Percentiles rank a stretch among this genome's conserved stretches.
Conservation (phyloP, 108 stramenopile species). For the Cyclotella choctawhatcheeana region DNA sequence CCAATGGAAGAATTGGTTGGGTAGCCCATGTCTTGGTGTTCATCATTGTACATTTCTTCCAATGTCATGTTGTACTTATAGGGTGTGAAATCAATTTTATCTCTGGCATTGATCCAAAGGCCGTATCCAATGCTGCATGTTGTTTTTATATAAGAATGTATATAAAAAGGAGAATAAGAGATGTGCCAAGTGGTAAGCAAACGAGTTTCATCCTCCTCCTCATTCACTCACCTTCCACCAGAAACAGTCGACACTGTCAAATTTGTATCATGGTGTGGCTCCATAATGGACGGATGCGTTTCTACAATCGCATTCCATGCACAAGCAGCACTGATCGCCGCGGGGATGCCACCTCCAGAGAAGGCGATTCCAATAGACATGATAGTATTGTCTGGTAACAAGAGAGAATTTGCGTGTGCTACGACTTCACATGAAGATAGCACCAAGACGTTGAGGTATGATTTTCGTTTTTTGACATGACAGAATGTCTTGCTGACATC, state of each 20-base stretch:
- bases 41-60: neutral
- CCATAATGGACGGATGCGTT: constrained; percentile 14
- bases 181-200: no score
- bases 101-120: constrained; percentile 11
- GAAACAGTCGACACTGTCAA: constrained; percentile 17
- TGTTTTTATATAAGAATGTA: no score
- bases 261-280: no score
- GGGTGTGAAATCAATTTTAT: constrained; percentile 13
- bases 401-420: no score
- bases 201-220: no score
- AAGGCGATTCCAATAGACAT: constrained; percentile 25
- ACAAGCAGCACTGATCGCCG: constrained; percentile 20
- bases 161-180: no score
- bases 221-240: constrained; percentile 28
- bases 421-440: no score
- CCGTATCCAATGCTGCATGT: constrained; percentile 19
- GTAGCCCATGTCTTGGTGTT: neutral
- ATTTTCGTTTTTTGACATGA: no score
- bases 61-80: constrained; percentile 11
- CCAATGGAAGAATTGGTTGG: neutral
- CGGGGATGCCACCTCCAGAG: constrained; percentile 16
- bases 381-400: no score
- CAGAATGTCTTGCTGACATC: no score
- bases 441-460: neutral
- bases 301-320: constrained; percentile 17